Conservation (phyloP, 2,329 filamentous ascomycete species). For the Xylaria sp. region DNA sequence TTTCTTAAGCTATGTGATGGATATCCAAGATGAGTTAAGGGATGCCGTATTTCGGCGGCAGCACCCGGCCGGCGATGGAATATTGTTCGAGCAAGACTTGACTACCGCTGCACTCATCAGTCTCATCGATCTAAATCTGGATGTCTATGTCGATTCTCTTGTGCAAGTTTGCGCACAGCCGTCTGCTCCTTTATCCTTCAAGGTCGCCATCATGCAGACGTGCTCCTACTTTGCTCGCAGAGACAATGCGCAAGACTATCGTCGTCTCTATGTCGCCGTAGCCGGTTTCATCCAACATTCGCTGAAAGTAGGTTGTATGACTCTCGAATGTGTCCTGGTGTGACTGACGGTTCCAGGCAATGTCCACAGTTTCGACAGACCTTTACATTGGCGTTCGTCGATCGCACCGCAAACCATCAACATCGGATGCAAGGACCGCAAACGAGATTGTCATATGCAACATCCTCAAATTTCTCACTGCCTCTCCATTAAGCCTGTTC, state of each 20-base stretch:
- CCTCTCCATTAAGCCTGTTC: constrained; percentile 62
- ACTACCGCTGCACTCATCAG: constrained; percentile 75
- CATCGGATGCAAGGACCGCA: constrained; percentile 51
- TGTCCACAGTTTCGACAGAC: constrained; percentile 53
- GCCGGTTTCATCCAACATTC: constrained; percentile 67
- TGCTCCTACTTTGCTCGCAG: constrained; percentile 71
- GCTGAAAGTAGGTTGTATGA: constrained; percentile 59
- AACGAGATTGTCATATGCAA: constrained; percentile 59
- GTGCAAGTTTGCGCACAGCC: constrained; percentile 66
- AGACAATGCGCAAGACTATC: constrained; percentile 59
- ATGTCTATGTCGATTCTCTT: constrained; percentile 66
- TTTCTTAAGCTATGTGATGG: constrained; percentile 73
- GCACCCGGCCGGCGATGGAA: constrained; percentile 57
- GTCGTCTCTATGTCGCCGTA: constrained; percentile 64
- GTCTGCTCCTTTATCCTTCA: constrained; percentile 68
- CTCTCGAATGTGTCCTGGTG: constrained; percentile 18
- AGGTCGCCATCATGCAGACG: constrained; percentile 69
- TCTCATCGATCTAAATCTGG: constrained; percentile 69
- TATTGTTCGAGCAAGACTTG: constrained; percentile 69
- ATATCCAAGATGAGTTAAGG: constrained; percentile 74
- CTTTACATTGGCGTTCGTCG: constrained; percentile 54
- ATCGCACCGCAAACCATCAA: constrained; percentile 53
- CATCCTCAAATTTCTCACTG: constrained; percentile 67
- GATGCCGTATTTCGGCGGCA: constrained; percentile 71
- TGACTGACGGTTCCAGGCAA: constrained; percentile 48